Base-by-base conservation (phyloP, 2,329 filamentous ascomycete genomes). In the Cercospora sp. region DNA sequence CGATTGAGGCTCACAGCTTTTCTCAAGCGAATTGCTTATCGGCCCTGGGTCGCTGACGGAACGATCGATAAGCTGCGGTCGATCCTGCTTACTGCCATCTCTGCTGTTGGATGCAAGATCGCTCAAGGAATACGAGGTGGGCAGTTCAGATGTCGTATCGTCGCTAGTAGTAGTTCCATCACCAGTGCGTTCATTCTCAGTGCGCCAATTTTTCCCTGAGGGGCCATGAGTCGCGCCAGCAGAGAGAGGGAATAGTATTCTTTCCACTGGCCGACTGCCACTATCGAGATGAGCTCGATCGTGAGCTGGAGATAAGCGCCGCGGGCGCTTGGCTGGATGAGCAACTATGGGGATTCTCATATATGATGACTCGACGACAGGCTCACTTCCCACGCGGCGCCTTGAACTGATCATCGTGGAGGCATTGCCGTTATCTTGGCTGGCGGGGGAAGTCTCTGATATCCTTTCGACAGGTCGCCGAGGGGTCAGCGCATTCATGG, bases 41-140 rank as follows among this genome's bases (percentile, higher is more conserved):
- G 70, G 69, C 3, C 71, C 74, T 16, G 69, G 72, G 45, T 74
- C 75, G 60, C 74, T 75, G 9, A 60, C 45, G 8, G 72, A 74
- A 26, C 72, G 66, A 60, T 74, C 66, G 9, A 67, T 69, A 8
- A 61, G 7, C n/a, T 66, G 65, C 12, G 51, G 57, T 9, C 69
- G 60, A 33, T 67, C 63, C 63, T 67, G 70, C 42, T 64, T 68
- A 51, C 69, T 72, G 26, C 30, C 30, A 36, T 36, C 33, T 12
- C 33, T 30, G 23, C 23, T 60, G 42, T 70, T 63, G 0, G 74
- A 72, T 5, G 74, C 72, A 7, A 72, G 65, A 45, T 77, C 73
- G 36, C 75, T 77, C 23, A 79, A 65, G 6, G 76, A 77, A 55
- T 79, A 79, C 2, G 77, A 75, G 8, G 74, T 77, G 1, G 78